Evolutionary conservation across 805 yeast species (phyloP), one percentile per base, ranked within the genome.

Genomic region (Saturnispora saitoi): DNA sequence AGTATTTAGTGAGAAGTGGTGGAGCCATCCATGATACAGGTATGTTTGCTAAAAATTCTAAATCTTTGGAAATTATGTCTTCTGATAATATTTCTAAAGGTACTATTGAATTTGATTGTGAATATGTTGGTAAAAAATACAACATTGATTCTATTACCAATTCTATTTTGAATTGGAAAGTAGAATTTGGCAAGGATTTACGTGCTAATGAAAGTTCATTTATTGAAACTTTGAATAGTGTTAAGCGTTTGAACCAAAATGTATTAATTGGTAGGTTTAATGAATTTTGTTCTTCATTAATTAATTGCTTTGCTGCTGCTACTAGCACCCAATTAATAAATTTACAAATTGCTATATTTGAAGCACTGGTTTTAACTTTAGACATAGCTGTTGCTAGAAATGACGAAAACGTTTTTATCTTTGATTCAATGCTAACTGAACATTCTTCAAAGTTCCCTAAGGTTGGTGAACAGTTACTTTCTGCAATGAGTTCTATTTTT

Each of bases 111-210:
- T 56, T 85, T 17, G 70, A 75, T 15, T 69, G 85, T 0, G 80
- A 76, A 45, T 86, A 84, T 61, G 78, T 81, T 48, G 95, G 96
- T 24, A 81, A 75, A 54, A 62, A 68, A 14, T 83, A 69, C 65
- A 84, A 85, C 56, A 65, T 78, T 17, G 87, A 82, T 50, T 45
- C 66, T 5, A 65, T 81, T 3, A 69, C 83, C 50, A 77, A 75
- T 38, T 70, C 72, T 30, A 65, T 86, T 42, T 60, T 81, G 54
- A 71, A 73, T 51, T 78, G 81, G 76, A 76, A 70, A 50, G 61
- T 70, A 32, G 62, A 72, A 24, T 72, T 72, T 56, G 75, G 72
- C 50, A 62, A 62, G 3, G 75, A 71, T 22, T 56, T 66, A 8
- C 63, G 62, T 44, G 71, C 70, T 6, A 51, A 55, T 19, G 60